Base-by-base conservation (phyloP, 2,329 filamentous ascomycete genomes). In the Sclerotiophoma versabilis region DNA sequence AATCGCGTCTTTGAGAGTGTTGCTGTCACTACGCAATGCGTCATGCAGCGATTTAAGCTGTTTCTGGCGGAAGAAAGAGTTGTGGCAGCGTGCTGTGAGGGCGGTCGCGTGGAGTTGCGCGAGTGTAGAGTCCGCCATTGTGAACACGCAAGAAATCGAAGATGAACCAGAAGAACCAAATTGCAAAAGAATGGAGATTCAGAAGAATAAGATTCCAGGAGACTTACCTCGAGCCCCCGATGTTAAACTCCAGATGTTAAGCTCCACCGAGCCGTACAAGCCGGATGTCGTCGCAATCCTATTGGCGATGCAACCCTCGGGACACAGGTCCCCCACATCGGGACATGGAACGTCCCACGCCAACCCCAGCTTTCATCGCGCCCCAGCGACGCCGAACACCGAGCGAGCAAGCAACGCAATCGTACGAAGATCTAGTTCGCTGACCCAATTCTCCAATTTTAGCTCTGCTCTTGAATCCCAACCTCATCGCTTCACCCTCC, bases 1-100 rank as follows among this genome's bases (percentile, higher is more conserved):
- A 8, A 82, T 76, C 0, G 79, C 77, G 26, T 75, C 65, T 48
- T 71, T 66, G 7, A 81, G 73, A 1, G 68, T 65, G 6, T 66
- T 54, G 20, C 66, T 66, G 17, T 77, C 73, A 3, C 68, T 62
- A 3, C 72, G 66, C 8, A 83, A 59, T 2, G 60, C 59, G 20
- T 75, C 66, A 55, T 80, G 77, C 0, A 83, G 72, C 2, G 59
- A 62, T 50, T 80, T 73, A 8, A 83, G 71, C 59, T 83, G 76
- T 27, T 75, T 73, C 60, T 80, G 79, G 10, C 78, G 73, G 54
- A 80, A 80, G 52, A 75, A 75, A n/a, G 77, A 59, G 54, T 79
- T 83, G 39, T 76, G 70, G 10, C 75, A 73, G 42, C 79, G 75
- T 22, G 76, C 76, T 43, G 82, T 78, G 9, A 78, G 75, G 10